Base-by-base conservation (phyloP, 1,139 yeast species). In the Tardiomyces digboiensis region DNA sequence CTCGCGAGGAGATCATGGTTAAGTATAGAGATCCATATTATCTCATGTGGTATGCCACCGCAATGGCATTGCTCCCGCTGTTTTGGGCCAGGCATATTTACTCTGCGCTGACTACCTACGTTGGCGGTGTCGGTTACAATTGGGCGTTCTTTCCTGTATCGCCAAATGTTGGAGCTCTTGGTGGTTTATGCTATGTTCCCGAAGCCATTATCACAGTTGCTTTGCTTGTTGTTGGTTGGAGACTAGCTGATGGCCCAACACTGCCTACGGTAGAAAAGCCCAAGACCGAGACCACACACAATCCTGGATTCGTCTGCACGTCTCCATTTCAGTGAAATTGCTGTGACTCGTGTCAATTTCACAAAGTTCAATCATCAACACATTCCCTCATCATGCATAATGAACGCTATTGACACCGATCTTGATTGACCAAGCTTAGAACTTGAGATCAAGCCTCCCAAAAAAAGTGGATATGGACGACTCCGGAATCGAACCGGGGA, bases 401-500 rank as follows among this genome's bases (percentile, higher is more conserved):
- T n/a, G n/a, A n/a, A n/a, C n/a, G n/a, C n/a, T n/a, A n/a, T n/a
- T n/a, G n/a, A n/a, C n/a, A n/a, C n/a, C n/a, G n/a, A n/a, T n/a
- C n/a, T n/a, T n/a, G n/a, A n/a, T n/a, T n/a, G n/a, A n/a, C n/a
- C n/a, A n/a, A n/a, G n/a, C n/a, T n/a, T n/a, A n/a, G n/a, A n/a
- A n/a, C n/a, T n/a, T n/a, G n/a, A n/a, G n/a, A n/a, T n/a, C n/a
- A n/a, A n/a, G n/a, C n/a, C n/a, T n/a, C n/a, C 33, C 33, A 26
- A 26, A 26, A 26, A 26, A 26, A 26, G n/a, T n/a, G n/a, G n/a
- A n/a, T n/a, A n/a, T 26, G 33, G 33, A 26, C 33, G 33, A 26
- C 33, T 13, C 33, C 33, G 33, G 33, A 26, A 26, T 26, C 33
- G 33, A 26, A 26, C 33, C 33, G 33, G 33, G 33, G 33, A 26